Conservation (phyloP, 306 rosid species). For the Pterocarpus macrocarpus region DNA sequence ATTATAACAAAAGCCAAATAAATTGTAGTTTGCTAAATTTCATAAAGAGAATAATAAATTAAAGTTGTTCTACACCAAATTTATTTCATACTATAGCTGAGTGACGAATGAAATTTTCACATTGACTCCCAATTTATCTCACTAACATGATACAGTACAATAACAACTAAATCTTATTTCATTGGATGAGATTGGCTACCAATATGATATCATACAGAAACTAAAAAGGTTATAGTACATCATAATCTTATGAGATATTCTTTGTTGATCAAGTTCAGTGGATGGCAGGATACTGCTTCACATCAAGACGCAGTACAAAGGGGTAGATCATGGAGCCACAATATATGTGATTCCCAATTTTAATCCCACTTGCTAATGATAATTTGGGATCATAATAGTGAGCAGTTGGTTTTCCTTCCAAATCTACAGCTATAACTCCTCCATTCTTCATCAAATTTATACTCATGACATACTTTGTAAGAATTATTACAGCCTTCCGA, state of each 20-base stretch:
- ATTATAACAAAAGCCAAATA: too few species aligned
- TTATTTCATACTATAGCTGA: neutral
- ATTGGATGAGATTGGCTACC: neutral
- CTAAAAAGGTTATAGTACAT: neutral
- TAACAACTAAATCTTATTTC: too few species aligned
- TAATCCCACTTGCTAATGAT: slow-evolving; percentile 58
- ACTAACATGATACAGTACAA: too few species aligned
- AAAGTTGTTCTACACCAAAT: neutral
- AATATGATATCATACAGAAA: neutral
- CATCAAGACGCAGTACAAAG: slow-evolving; percentile 61
- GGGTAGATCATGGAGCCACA: slow-evolving; percentile 60
- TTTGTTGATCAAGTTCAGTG: slow-evolving; percentile 41
- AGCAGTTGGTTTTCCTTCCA: slow-evolving; percentile 62
- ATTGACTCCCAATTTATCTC: too few species aligned
- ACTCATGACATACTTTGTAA: slow-evolving; percentile 37
- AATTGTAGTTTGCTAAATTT: neutral
- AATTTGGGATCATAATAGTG: slow-evolving; percentile 62
- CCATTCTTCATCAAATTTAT: slow-evolving; percentile 47
- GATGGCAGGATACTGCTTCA: slow-evolving; percentile 58
- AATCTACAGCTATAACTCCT: slow-evolving; percentile 69
- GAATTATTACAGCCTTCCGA: slow-evolving; percentile 57
- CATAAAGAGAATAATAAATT: slow-evolving; percentile 11
- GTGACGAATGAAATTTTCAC: neutral
- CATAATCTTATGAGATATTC: neutral
- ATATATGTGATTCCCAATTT: slow-evolving; percentile 71